phyloP scores from a whole-genome alignment of 2,329 filamentous ascomycete genomes.

The Cordyceps tenuipes region DNA sequence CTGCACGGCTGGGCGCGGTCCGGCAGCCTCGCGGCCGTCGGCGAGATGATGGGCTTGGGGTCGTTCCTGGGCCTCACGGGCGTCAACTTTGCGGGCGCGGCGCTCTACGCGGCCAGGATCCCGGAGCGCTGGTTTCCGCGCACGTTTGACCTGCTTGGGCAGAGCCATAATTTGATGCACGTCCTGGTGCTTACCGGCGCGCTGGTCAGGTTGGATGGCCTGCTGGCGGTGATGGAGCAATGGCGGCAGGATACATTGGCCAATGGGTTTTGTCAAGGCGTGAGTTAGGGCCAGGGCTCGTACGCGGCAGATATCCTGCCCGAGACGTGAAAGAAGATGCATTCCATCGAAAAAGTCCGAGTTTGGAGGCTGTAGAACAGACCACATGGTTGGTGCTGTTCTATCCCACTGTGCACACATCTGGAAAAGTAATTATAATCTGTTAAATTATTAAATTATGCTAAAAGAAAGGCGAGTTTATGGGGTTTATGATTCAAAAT shows the following conservation, averaged over 20 bases:
- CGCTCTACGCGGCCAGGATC: constrained; percentile 19
- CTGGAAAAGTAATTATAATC: too few relatives aligned
- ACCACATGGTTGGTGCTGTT: too few relatives aligned
- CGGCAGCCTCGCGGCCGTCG: constrained; percentile 14
- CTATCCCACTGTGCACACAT: too few relatives aligned
- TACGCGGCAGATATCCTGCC: background rate
- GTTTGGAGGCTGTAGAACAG: too few relatives aligned
- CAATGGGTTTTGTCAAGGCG: background rate
- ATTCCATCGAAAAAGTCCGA: too few relatives aligned
- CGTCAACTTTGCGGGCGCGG: constrained; percentile 22
- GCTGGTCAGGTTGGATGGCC: constrained; percentile 15
- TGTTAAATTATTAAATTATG: too few relatives aligned
- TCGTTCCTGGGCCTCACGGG: constrained; percentile 21
- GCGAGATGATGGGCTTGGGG: constrained; percentile 17
- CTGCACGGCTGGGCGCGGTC: constrained; percentile 16
- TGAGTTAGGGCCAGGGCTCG: background rate
- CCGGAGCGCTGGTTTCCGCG: constrained; percentile 24
- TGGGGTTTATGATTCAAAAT: too few relatives aligned
- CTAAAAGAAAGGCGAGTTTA: too few relatives aligned
- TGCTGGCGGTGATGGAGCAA: constrained; percentile 9
- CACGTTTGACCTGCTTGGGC: constrained; percentile 19
- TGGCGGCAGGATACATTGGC: constrained; percentile 11
- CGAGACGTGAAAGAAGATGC: too few relatives aligned
- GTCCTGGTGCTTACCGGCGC: constrained; percentile 17
- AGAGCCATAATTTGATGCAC: constrained; percentile 23